Percentiles rank a stretch among this genome's conserved stretches.
phyloP scores from a whole-genome alignment of 2,329 filamentous ascomycete genomes.

The Trichoderma aggressivum region DNA sequence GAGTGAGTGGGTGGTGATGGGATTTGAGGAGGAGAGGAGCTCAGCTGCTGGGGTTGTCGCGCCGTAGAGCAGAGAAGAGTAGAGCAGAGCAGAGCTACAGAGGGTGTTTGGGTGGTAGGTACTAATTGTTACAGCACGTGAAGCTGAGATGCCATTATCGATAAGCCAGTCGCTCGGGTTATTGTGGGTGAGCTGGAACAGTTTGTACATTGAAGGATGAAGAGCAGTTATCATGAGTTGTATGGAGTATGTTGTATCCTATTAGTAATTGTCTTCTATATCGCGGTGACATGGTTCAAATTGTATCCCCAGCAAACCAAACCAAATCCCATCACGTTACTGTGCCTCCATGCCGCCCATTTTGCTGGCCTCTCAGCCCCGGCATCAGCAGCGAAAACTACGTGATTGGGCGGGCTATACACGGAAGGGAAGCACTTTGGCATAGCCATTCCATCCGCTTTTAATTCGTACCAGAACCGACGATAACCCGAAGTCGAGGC shows the following conservation, averaged over 20 bases:
- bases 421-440: not conserved
- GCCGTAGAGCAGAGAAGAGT: not conserved
- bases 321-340: not conserved
- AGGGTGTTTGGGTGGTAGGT: not conserved
- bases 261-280: no score
- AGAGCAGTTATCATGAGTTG: no score
- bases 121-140: not conserved
- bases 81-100: not conserved
- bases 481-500: conserved; percentile 19
- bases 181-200: not conserved
- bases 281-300: not conserved
- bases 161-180: not conserved
- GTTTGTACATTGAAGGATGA: not conserved
- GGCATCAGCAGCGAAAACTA: not conserved
- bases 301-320: not conserved
- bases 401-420: not conserved
- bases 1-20: not conserved
- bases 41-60: not conserved
- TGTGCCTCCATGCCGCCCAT: not conserved
- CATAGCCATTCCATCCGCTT: not conserved
- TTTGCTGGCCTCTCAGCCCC: not conserved
- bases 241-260: not conserved
- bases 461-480: conserved; percentile 9
- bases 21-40: not conserved
- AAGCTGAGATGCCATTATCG: not conserved